These are phyloP conservation scores for Fusarium phyllophilum DNA, from an alignment of 2,329 filamentous ascomycete genomes.

Conservation along the genomic window DNA sequence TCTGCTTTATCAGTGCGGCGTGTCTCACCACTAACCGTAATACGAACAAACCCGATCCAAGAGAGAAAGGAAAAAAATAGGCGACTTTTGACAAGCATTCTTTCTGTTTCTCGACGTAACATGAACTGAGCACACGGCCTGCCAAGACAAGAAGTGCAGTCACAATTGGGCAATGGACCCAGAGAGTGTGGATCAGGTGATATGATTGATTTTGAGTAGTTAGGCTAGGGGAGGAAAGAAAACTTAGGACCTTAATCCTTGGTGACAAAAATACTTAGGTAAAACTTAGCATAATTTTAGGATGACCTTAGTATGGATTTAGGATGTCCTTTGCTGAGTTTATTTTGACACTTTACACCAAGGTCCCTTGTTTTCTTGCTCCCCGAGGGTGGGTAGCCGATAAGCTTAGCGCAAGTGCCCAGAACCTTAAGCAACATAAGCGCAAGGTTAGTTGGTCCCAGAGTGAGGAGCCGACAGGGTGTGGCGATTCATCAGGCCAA, in stretches of 20 bases:
- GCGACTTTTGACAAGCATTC: conserved; percentile 1
- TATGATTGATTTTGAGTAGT: conserved; percentile 6
- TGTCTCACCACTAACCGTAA: conserved; percentile 5
- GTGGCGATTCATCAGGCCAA: conserved; percentile 19
- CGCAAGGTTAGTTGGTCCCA: conserved; percentile 27
- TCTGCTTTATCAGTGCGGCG: not conserved
- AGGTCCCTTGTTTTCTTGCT: no score
- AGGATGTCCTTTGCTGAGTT: no score
- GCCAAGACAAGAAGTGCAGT: conserved; percentile 8
- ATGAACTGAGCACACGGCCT: conserved; percentile 3
- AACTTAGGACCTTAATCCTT: no score
- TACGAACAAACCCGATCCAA: not conserved
- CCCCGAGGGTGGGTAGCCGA: conserved; percentile 8
- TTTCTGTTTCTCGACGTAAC: conserved; percentile 7
- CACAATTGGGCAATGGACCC: conserved; percentile 23
- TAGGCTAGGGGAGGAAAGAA: no score
- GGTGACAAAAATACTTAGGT: no score
- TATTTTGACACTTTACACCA: no score
- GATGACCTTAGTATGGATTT: no score
- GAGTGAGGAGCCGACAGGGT: conserved; percentile 11
- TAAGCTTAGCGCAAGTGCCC: conserved; percentile 41
- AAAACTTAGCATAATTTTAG: no score
- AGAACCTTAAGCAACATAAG: conserved; percentile 40
- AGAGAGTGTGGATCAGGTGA: conserved; percentile 8
- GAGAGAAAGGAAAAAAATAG: not conserved